phyloP scores from a whole-genome alignment of 179 eudicot genomes.

The Spinacia oleracea region DNA sequence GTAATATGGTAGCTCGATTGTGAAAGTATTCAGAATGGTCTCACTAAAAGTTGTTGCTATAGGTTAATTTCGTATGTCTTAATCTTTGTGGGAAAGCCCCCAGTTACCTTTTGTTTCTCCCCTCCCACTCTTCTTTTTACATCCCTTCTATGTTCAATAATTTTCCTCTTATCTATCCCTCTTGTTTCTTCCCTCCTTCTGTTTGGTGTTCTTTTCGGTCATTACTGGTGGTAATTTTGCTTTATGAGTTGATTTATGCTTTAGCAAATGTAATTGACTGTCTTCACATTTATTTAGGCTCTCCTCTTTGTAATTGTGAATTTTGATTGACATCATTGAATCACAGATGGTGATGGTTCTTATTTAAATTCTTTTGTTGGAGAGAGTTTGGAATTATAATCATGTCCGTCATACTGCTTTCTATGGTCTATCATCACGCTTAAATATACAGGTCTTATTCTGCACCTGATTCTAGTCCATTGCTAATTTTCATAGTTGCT shows the following conservation, averaged over 20 bases:
- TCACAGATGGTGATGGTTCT: slow-evolving; percentile 57
- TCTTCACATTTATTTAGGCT: slow-evolving; percentile 11
- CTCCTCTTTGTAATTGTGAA: slow-evolving; percentile 15
- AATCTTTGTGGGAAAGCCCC: background rate
- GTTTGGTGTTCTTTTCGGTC: background rate
- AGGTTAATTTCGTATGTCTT: background rate
- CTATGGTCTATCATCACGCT: slow-evolving; percentile 45
- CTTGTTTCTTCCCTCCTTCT: background rate
- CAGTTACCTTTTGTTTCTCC: background rate
- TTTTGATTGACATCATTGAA: slow-evolving; percentile 41
- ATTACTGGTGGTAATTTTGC: background rate
- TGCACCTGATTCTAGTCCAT: slow-evolving; percentile 45
- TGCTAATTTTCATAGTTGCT: slow-evolving; percentile 30
- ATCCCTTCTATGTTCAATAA: background rate
- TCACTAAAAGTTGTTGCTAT: background rate
- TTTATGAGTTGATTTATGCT: background rate
- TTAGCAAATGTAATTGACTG: background rate
- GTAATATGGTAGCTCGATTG: slow-evolving; percentile 6
- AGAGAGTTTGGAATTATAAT: slow-evolving; percentile 54
- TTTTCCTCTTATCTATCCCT: no score
- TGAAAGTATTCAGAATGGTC: background rate
- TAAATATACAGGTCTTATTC: slow-evolving; percentile 57
- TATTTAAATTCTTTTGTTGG: slow-evolving; percentile 54
- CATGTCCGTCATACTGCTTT: slow-evolving; percentile 47
- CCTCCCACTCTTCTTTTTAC: background rate